A percentile compares a stretch with the other conserved stretches of the same genome.
Evolutionary conservation across 164 flowering plant species (phyloP).

Genomic region (Amborella trichopoda): DNA sequence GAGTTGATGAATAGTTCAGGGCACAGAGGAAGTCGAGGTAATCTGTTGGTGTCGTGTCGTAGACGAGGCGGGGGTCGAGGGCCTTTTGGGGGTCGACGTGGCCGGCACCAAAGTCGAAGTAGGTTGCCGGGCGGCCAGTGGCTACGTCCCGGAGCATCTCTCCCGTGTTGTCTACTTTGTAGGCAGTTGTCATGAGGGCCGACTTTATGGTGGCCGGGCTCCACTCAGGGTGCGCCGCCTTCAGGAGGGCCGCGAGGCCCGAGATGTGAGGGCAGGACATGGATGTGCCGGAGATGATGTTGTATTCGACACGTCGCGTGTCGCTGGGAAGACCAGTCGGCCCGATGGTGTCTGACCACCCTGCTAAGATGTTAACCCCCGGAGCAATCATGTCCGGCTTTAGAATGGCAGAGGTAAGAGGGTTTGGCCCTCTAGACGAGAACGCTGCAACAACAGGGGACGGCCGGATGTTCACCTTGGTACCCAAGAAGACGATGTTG

Average conservation of each 20-base stretch:
- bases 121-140: conserved; percentile 51
- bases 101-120: conserved; percentile 76
- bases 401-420: conserved; percentile 46
- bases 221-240: conserved; percentile 74
- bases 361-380: conserved; percentile 80
- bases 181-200: conserved; percentile 83
- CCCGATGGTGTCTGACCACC: conserved; percentile 54
- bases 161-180: conserved; percentile 41
- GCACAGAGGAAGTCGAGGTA: conserved; percentile 74
- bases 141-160: conserved; percentile 32
- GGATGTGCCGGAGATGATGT: conserved; percentile 81
- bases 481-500: conserved; percentile 35
- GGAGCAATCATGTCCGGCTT: conserved; percentile 91
- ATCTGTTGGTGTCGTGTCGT: conserved; percentile 48
- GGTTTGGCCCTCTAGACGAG: conserved; percentile 75
- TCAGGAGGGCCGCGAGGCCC: conserved; percentile 64
- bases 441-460: conserved; percentile 77
- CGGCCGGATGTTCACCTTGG: conserved; percentile 50
- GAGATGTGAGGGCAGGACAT: conserved; percentile 88
- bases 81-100: conserved; percentile 71
- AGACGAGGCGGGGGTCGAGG: conserved; percentile 82
- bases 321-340: conserved; percentile 52
- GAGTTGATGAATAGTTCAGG: conserved; percentile 30
- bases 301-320: conserved; percentile 41
- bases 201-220: conserved; percentile 73